Evolutionary conservation across 352 stramenopile species (phyloP).

Genomic region (Saprolegnia diclina): DNA sequence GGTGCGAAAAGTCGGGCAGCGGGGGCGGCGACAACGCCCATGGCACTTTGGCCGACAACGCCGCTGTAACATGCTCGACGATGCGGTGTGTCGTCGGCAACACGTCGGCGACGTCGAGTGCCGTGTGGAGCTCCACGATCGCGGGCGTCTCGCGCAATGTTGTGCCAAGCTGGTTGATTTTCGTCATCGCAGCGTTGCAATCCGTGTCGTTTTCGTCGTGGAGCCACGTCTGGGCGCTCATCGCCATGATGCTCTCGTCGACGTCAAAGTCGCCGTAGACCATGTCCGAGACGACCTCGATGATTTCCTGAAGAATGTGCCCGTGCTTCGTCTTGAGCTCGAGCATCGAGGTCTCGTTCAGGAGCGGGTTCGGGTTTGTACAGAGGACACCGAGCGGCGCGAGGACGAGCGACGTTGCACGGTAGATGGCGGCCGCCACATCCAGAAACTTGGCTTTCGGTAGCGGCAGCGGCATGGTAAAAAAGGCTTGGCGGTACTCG

Average conservation of each 20-base stretch:
- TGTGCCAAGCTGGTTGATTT: conserved; percentile 70
- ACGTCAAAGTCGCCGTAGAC: conserved; percentile 67
- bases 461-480: conserved; percentile 72
- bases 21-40: conserved; percentile 43
- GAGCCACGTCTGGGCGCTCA: conserved; percentile 85
- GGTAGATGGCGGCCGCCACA: conserved; percentile 60
- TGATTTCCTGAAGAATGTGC: conserved; percentile 75
- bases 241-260: conserved; percentile 79
- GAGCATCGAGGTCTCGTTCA: conserved; percentile 50
- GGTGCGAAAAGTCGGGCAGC: background rate
- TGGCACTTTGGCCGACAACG: conserved; percentile 50
- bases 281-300: conserved; percentile 81
- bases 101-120: conserved; percentile 39
- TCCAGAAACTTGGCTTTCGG: conserved; percentile 62
- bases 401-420: conserved; percentile 72
- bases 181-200: conserved; percentile 59
- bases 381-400: conserved; percentile 66
- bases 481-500: conserved; percentile 50
- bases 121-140: conserved; percentile 56
- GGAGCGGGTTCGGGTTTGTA: conserved; percentile 35
- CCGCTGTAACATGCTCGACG: conserved; percentile 34
- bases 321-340: conserved; percentile 69
- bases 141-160: conserved; percentile 54
- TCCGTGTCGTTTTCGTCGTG: conserved; percentile 62
- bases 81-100: conserved; percentile 45